Evolutionary conservation across 2,329 filamentous ascomycete species (phyloP).

Genomic region (Zelopaecilomyces penicillatus): DNA sequence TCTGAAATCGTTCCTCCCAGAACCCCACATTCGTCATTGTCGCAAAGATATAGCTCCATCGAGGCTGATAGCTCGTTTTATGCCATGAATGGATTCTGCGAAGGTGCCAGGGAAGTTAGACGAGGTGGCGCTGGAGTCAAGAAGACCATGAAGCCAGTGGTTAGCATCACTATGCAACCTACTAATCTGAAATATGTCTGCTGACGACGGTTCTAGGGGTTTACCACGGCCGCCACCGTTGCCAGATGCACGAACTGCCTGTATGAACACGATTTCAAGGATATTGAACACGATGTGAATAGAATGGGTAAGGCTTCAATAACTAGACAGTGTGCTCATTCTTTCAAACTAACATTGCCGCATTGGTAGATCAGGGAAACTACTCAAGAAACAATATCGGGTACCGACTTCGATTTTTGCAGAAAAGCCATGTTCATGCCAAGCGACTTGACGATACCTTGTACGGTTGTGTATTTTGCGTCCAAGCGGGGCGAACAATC

Average conservation of each 20-base stretch:
- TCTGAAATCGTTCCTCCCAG: background rate
- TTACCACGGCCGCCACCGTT: conserved; percentile 31
- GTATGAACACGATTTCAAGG: conserved; percentile 44
- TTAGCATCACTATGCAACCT: background rate
- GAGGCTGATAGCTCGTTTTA: conserved; percentile 41
- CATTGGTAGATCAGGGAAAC: conserved; percentile 27
- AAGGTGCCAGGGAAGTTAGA: conserved; percentile 42
- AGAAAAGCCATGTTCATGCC: conserved; percentile 45
- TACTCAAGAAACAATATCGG: conserved; percentile 36
- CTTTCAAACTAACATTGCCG: background rate
- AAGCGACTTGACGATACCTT: conserved; percentile 43
- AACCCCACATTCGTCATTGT: background rate
- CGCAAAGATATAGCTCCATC: conserved; percentile 32
- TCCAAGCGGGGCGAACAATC: conserved; percentile 38
- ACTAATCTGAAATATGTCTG: conserved; percentile 9
- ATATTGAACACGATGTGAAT: conserved; percentile 44
- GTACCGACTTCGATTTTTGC: conserved; percentile 47
- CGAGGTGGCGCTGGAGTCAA: conserved; percentile 42
- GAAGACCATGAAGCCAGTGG: conserved; percentile 40
- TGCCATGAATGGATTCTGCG: conserved; percentile 45
- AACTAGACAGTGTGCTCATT: background rate
- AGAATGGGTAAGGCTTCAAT: conserved; percentile 32
- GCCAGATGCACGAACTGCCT: conserved; percentile 46
- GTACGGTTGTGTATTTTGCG: conserved; percentile 48
- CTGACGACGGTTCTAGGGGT: conserved; percentile 24